These are phyloP conservation scores for Macrophomina phaseolina DNA, from an alignment of 2,329 filamentous ascomycete species.

Conservation along the genomic window DNA sequence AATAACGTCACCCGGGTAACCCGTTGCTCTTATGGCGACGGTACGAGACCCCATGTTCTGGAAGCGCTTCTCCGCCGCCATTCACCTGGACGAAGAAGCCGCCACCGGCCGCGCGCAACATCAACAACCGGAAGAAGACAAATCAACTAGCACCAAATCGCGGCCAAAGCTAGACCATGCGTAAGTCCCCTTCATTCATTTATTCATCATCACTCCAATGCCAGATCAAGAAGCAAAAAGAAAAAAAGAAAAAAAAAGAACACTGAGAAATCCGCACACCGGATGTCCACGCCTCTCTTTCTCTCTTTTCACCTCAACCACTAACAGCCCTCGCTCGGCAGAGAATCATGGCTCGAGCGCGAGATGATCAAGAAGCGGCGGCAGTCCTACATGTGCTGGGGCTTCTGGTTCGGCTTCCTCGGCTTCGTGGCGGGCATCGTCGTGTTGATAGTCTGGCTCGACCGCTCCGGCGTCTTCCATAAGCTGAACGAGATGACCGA, in stretches of 20 bases:
- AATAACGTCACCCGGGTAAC: background rate
- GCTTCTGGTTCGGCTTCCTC: conserved; percentile 54
- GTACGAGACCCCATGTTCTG: conserved; percentile 65
- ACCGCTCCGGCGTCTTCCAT: conserved; percentile 34
- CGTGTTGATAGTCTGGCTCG: conserved; percentile 53
- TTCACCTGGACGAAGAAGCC: conserved; percentile 60
- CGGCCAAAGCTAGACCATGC: conserved; percentile 41
- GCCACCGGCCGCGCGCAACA: conserved; percentile 12
- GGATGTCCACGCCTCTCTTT: no score
- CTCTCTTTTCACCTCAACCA: no score
- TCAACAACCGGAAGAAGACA: conserved; percentile 29
- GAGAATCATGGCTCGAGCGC: conserved; percentile 60
- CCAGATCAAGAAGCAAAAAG: no score
- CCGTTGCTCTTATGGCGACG: conserved; percentile 49
- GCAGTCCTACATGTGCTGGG: conserved; percentile 55
- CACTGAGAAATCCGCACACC: no score
- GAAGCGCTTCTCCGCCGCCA: conserved; percentile 64
- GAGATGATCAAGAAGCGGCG: conserved; percentile 56
- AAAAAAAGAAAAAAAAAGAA: no score
- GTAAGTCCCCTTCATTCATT: conserved; percentile 40
- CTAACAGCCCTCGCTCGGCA: conserved; percentile 33
- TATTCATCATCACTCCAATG: no score
- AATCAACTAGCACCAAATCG: conserved; percentile 22
- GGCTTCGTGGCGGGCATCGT: conserved; percentile 53
- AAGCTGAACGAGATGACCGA: conserved; percentile 9